phyloP scores from a whole-genome alignment of 306 rosid genomes.

The Malus fusca region DNA sequence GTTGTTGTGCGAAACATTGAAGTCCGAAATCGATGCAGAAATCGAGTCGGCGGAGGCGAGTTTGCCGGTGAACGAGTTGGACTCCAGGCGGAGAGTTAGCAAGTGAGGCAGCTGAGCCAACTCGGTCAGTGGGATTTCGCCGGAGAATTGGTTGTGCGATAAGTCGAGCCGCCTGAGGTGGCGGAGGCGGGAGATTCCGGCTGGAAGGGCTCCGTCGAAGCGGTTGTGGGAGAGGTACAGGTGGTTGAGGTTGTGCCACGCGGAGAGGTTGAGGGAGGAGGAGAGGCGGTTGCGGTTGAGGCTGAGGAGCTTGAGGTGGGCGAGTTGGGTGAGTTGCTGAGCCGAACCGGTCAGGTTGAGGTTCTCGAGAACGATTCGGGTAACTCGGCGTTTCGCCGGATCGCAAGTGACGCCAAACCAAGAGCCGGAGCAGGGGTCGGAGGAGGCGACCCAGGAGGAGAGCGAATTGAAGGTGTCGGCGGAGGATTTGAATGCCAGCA shows the following conservation, averaged over 20 bases:
- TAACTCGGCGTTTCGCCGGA: conserved; percentile 4
- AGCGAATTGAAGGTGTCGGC: conserved; percentile 11
- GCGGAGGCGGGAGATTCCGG: conserved; percentile 5
- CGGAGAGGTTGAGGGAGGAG: conserved; percentile 1
- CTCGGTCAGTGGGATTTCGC: conserved; percentile 16
- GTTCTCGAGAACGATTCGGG: conserved; percentile 13
- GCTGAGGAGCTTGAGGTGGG: conserved; percentile 15
- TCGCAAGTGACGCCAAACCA: conserved; percentile 33
- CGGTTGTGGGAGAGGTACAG: conserved; percentile 23
- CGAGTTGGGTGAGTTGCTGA: conserved; percentile 8
- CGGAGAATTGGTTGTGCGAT: conserved; percentile 11
- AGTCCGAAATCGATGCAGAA: background rate
- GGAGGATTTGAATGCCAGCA: conserved; percentile 16
- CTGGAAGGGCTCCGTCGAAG: conserved; percentile 9
- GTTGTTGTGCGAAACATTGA: conserved; percentile 18
- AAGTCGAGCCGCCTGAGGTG: conserved; percentile 15
- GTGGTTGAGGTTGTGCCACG: conserved; percentile 21
- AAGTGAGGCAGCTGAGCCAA: conserved; percentile 3
- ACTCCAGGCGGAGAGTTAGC: conserved; percentile 24
- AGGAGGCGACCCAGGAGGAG: conserved; percentile 10
- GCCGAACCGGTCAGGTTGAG: conserved; percentile 20
- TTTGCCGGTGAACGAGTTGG: conserved; percentile 14
- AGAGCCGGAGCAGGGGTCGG: conserved; percentile 14
- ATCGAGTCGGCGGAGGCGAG: background rate
- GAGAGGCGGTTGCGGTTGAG: conserved; percentile 17